Conservation (phyloP, 169 alveolate genomes). For the Plasmodium gonderi region DNA sequence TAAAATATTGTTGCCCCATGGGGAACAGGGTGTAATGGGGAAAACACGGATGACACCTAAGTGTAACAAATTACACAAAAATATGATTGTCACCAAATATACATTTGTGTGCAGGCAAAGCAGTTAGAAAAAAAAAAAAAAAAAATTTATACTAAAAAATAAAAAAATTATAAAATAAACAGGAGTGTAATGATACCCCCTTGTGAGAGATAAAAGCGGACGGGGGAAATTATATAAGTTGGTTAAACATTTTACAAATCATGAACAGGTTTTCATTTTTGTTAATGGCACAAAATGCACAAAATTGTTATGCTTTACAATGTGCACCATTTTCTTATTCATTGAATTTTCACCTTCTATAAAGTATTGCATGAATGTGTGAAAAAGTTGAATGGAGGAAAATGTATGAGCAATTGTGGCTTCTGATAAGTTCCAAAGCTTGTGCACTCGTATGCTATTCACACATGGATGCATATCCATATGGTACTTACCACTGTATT, state of each 20-base stretch:
- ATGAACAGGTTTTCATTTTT: not conserved
- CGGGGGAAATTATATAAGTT: not conserved
- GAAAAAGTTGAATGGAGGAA: not conserved
- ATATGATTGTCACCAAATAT: too few relatives aligned
- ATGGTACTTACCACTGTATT: too few relatives aligned
- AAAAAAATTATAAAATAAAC: not conserved
- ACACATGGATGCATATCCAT: too few relatives aligned
- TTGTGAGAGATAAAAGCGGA: too few relatives aligned
- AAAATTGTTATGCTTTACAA: not conserved
- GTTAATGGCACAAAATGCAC: not conserved
- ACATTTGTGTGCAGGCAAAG: too few relatives aligned
- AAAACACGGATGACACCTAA: too few relatives aligned
- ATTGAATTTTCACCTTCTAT: not conserved
- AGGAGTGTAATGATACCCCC: too few relatives aligned
- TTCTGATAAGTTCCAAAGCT: not conserved
- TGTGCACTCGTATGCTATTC: too few relatives aligned
- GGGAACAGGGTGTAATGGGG: too few relatives aligned
- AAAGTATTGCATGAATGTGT: not conserved
- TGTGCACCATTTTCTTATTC: not conserved
- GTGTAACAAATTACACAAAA: too few relatives aligned
- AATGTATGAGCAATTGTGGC: not conserved
- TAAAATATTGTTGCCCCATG: too few relatives aligned
- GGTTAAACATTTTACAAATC: not conserved
- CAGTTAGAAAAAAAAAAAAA: not conserved
- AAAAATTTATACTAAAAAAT: not conserved